Percentiles rank a stretch among this genome's conserved stretches.
These are phyloP conservation scores for Xylariaceae sp. DNA, from an alignment of 2,329 filamentous ascomycete species.

Conservation along the genomic window DNA sequence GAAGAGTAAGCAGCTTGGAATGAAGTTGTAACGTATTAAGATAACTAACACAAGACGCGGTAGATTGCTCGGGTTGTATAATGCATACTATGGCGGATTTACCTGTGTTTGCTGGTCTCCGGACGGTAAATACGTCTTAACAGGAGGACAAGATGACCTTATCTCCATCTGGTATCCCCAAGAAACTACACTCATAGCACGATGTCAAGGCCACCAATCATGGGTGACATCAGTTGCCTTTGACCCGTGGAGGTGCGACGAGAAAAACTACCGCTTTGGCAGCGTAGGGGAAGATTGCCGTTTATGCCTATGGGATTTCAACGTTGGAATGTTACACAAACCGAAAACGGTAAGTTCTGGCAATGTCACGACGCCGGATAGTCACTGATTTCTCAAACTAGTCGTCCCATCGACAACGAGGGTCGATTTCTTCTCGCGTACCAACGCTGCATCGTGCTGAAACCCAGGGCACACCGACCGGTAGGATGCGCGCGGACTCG, in stretches of 20 bases:
- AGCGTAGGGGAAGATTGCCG: slow-evolving; percentile 94
- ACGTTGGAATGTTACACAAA: slow-evolving; percentile 91
- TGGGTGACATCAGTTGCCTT: slow-evolving; percentile 95
- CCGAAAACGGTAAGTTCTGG: slow-evolving; percentile 75
- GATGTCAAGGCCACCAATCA: slow-evolving; percentile 93
- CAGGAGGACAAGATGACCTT: slow-evolving; percentile 93
- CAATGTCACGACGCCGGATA: slow-evolving; percentile 1
- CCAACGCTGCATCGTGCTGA: slow-evolving; percentile 61
- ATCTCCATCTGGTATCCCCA: slow-evolving; percentile 94
- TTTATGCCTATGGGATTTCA: slow-evolving; percentile 95
- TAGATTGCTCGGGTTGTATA: slow-evolving; percentile 84
- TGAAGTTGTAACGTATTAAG: not conserved
- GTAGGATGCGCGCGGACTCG: slow-evolving; percentile 73
- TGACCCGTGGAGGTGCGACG: slow-evolving; percentile 96
- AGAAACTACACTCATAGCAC: slow-evolving; percentile 83
- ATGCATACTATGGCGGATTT: slow-evolving; percentile 91
- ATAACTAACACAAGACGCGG: slow-evolving; percentile 13
- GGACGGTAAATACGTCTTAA: slow-evolving; percentile 93
- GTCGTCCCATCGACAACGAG: slow-evolving; percentile 62
- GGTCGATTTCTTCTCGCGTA: slow-evolving; percentile 59
- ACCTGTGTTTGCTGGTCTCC: slow-evolving; percentile 97
- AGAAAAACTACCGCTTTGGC: slow-evolving; percentile 92
- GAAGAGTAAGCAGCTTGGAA: slow-evolving; percentile 69
- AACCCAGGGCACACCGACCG: slow-evolving; percentile 62
- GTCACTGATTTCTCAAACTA: slow-evolving; percentile 33